phyloP scores from a whole-genome alignment of 2,329 filamentous ascomycete genomes.

The Tolypocladium pustulatum region DNA sequence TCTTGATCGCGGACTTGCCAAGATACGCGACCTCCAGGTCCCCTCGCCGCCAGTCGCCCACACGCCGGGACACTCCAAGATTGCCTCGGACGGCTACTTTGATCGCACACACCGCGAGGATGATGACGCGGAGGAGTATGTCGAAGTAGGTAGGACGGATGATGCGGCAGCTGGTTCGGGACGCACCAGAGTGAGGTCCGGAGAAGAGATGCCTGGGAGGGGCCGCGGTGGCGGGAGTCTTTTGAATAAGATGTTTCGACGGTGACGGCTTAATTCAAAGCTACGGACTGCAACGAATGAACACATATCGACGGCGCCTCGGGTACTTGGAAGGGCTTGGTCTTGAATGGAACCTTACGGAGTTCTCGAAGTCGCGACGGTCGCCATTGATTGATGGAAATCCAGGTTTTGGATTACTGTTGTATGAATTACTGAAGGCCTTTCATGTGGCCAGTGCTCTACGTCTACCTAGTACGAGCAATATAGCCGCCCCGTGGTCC shows the following conservation, averaged over 20 bases:
- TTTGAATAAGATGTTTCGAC: constrained; percentile 25
- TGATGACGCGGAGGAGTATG: constrained; percentile 22
- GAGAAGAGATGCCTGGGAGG: constrained; percentile 11
- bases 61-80: constrained; percentile 19
- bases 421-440: background rate
- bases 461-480: background rate
- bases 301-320: background rate
- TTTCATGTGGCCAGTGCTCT: background rate
- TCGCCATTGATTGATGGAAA: background rate
- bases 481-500: background rate
- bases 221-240: constrained; percentile 18
- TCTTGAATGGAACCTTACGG: background rate
- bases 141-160: constrained; percentile 19
- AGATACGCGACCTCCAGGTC: constrained; percentile 24
- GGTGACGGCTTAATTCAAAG: constrained; percentile 3
- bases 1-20: constrained; percentile 34
- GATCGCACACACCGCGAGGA: constrained; percentile 13
- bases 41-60: constrained; percentile 9
- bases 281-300: background rate
- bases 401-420: background rate
- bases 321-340: background rate
- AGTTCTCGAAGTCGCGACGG: background rate
- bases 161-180: constrained; percentile 4
- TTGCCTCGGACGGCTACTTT: constrained; percentile 17
- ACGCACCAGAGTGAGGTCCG: constrained; percentile 1